Conservation (phyloP, 805 yeast genomes). For the Helenozyma rhizophorensis region DNA sequence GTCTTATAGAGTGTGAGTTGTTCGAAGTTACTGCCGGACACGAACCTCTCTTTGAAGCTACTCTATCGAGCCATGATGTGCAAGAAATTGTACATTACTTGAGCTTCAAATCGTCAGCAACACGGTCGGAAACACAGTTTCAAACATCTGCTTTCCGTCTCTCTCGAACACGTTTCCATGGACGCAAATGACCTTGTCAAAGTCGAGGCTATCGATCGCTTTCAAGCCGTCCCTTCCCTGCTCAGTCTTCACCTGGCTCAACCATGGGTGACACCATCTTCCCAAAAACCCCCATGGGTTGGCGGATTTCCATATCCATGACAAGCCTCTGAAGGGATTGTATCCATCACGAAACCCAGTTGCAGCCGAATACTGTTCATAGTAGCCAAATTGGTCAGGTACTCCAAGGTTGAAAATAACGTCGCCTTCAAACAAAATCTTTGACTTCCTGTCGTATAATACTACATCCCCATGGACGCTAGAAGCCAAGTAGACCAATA, state of each 20-base stretch:
- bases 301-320: constrained; percentile 8
- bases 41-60: too few species aligned
- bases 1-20: too few species aligned
- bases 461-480: constrained; percentile 13
- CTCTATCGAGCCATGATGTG: too few species aligned
- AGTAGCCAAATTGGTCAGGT: constrained; percentile 1
- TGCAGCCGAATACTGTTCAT: constrained; percentile 14
- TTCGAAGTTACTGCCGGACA: too few species aligned
- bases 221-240: constrained; percentile 17
- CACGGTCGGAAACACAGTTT: too few species aligned
- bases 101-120: too few species aligned
- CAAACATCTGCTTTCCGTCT: too few species aligned
- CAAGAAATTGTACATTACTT: too few species aligned
- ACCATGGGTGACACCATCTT: neutral
- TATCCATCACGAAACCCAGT: constrained; percentile 10
- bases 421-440: constrained; percentile 12
- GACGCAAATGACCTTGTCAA: constrained; percentile 47
- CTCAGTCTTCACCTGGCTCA: constrained; percentile 1
- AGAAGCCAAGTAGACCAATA: constrained; percentile 9
- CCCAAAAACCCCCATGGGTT: constrained; percentile 10
- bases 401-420: constrained; percentile 10
- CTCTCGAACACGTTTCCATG: constrained; percentile 67
- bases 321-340: constrained; percentile 13
- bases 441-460: constrained; percentile 9
- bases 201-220: constrained; percentile 27